Evolutionary conservation across 2,329 filamentous ascomycete species (phyloP), one percentile per base, ranked within the genome.

Genomic region (Trichoderma sp.): DNA sequence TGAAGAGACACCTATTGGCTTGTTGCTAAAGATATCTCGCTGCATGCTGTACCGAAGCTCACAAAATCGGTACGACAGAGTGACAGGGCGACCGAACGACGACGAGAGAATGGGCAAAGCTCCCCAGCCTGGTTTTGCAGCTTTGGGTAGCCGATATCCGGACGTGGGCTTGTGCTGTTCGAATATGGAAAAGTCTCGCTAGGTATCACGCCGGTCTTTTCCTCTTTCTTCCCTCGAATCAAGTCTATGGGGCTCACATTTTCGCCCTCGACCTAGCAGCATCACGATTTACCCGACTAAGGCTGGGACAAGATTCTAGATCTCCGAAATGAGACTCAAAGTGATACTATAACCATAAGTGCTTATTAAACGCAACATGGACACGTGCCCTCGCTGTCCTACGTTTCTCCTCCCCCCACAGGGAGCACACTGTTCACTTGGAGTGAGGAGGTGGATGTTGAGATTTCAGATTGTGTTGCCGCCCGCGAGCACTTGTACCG

Each of bases 1-100:
- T 65, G 71, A 62, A 38, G 21, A 21, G 45, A 21, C 45, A n/a
- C 12, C 29, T 21, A n/a, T 18, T 35, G 60, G 29, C 4, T 35
- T 73, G 31, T 56, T 73, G 71, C 71, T 73, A 73, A 73, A 73
- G 71, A 73, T 73, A 73, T 65, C 69, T 64, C 62, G 27, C 59
- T 53, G 69, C 56, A 72, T 72, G 50, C 50, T 71, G 16, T 24
- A 11, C 59, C 31, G 27, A 24, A 41, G 62, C 59, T 72, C 27
- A 45, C 27, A 53, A 56, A 53, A 72, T 45, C 50, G 67, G 60
- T 65, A 35, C 18, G 56, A 65, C 35, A 24, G 56, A 24, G n/a
- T 33, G 24, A 4, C 64, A 31, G 35, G 50, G n/a, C n/a, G 35
- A 60, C 50, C n/a, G 50, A 53, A 21, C n/a, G 41, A 53, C n/a